Percentiles rank a stretch among this genome's conserved stretches.
Evolutionary conservation across 2,329 filamentous ascomycete species (phyloP).

Genomic region (Cyphellophora attinorum): DNA sequence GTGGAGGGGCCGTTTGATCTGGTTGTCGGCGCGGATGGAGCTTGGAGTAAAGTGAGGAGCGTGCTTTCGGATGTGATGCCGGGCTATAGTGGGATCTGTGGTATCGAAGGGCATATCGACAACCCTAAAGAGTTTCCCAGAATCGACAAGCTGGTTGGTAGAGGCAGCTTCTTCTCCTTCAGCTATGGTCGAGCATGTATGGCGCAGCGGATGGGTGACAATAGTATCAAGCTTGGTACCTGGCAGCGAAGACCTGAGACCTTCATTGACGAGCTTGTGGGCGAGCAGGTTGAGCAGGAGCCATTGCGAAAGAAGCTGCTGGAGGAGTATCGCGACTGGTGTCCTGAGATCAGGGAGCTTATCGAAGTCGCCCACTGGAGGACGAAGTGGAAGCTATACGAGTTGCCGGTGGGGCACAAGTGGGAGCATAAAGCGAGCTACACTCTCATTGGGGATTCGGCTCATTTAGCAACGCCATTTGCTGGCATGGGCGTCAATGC

Average conservation of each 20-base stretch:
- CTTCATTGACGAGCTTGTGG: conserved; percentile 10
- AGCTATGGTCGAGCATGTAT: conserved; percentile 32
- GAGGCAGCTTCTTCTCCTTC: conserved; percentile 38
- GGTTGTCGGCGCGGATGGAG: conserved; percentile 35
- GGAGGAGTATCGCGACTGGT: conserved; percentile 16
- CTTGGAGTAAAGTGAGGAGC: conserved; percentile 29
- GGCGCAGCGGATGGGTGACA: conserved; percentile 41
- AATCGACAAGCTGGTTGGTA: conserved; percentile 29
- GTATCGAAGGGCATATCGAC: conserved; percentile 18
- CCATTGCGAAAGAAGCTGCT: conserved; percentile 14
- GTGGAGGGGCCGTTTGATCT: conserved; percentile 21
- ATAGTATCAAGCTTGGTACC: conserved; percentile 32
- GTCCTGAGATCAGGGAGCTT: conserved; percentile 14
- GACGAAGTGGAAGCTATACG: conserved; percentile 36
- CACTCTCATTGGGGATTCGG: conserved; percentile 41
- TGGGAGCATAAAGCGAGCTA: conserved; percentile 42
- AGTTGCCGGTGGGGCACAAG: conserved; percentile 39
- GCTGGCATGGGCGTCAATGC: conserved; percentile 15
- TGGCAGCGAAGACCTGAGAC: conserved; percentile 18
- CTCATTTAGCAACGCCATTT: conserved; percentile 15
- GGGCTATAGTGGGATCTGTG: conserved; percentile 25
- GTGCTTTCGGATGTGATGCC: conserved; percentile 26
- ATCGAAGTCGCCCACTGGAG: conserved; percentile 12
- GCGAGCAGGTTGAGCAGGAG: conserved; percentile 6
- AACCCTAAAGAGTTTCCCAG: conserved; percentile 19